These are phyloP conservation scores for Candida cerambycidarum DNA, from an alignment of 805 yeast genomes.

Conservation along the genomic window DNA sequence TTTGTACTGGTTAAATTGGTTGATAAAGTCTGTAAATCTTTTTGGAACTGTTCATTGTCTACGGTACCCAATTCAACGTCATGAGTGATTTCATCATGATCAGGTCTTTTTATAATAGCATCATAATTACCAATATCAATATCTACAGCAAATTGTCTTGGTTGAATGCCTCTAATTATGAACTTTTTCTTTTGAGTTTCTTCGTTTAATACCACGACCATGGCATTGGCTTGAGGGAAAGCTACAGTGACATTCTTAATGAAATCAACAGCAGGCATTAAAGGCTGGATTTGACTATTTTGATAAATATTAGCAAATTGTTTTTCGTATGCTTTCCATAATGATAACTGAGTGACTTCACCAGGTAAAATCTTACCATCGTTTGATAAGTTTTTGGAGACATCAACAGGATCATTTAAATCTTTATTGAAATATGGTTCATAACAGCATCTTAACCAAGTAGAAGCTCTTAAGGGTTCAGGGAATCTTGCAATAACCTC, in stretches of 20 bases:
- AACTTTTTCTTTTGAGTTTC: conserved; percentile 66
- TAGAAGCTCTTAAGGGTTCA: conserved; percentile 89
- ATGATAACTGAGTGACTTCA: conserved; percentile 90
- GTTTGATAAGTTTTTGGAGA: background rate
- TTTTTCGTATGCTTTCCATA: conserved; percentile 93
- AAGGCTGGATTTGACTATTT: conserved; percentile 29
- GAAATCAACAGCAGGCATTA: conserved; percentile 94
- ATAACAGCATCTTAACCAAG: conserved; percentile 93
- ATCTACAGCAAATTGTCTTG: conserved; percentile 61
- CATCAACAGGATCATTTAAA: conserved; percentile 23
- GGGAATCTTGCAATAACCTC: conserved; percentile 60
- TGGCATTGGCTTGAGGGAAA: conserved; percentile 85
- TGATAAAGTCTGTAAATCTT: conserved; percentile 18
- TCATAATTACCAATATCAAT: conserved; percentile 45
- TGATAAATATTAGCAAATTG: conserved; percentile 73
- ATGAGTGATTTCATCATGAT: conserved; percentile 1
- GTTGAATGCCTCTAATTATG: conserved; percentile 92
- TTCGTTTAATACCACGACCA: conserved; percentile 70
- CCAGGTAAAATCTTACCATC: conserved; percentile 41
- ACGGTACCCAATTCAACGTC: conserved; percentile 32
- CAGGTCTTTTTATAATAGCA: conserved; percentile 32
- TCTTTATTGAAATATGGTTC: conserved; percentile 50
- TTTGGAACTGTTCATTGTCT: conserved; percentile 30
- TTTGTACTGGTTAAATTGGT: conserved; percentile 13
- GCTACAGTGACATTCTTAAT: conserved; percentile 91